Evolutionary conservation across 164 flowering plant species (phyloP), one percentile per base, ranked within the genome.

Genomic region (Nymphaea colorata): DNA sequence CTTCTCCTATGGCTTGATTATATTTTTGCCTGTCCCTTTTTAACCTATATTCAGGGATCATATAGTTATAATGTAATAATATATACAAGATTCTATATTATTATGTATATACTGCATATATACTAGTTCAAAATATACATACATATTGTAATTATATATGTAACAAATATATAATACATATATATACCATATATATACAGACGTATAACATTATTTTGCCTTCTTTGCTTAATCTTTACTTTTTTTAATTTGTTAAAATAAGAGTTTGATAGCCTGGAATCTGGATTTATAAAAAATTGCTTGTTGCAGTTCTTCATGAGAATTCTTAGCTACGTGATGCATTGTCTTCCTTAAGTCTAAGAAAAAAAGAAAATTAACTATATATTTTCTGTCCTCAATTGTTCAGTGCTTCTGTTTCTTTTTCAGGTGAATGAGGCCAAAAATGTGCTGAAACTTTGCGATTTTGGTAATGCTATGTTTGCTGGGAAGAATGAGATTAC

Each of bases 391-490:
- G 59, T 55, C 12, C 10, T 55, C 10, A 8, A 55, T 55, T 55
- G 10, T 55, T 55, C 10, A 55, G 12, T 55, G 10, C 10, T 55
- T 55, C 16, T 55, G 59, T 55, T 8, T 55, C 16, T 55, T 61
- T 41, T 74, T 42, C 78, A 95, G 99, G 99, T 95, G 43, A 95
- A 95, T 78, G 97, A 92, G 63, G 90, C 92, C 4, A 92, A 92
- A 78, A 92, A 87, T 86, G 94, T 95, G 62, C 73, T 95, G 74
- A 95, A 95, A 82, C 93, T 92, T 71, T 95, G 98, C 74, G 99
- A 95, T 74, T 95, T 95, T 81, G 99, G 99, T 42, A 95, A 89
- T 84, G 98, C 99, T 12, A 95, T 92, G 99, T 90, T 87, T 83
- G 88, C 99, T 79, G 99, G 98, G 6, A 95, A 89, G 80, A 95